Percentiles rank a stretch among this genome's conserved stretches.
These are phyloP conservation scores for Ceratobasidium theobromae DNA, from an alignment of 1,284 basidiomycete species.

Conservation along the genomic window DNA sequence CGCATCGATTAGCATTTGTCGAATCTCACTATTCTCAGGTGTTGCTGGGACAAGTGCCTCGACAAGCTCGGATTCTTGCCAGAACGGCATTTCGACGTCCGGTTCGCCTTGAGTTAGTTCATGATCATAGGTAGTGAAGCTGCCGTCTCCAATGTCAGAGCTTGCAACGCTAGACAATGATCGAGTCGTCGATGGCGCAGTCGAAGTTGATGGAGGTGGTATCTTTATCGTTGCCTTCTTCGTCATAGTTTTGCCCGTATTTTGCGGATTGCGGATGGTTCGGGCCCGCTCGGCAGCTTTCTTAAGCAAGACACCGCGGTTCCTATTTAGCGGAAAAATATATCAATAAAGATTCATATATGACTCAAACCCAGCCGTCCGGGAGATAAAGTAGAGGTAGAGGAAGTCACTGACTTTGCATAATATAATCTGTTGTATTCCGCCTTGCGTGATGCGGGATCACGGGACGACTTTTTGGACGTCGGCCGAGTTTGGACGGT, in stretches of 20 bases:
- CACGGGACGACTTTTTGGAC: slow-evolving; percentile 28
- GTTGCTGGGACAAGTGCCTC: slow-evolving; percentile 22
- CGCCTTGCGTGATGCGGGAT: slow-evolving; percentile 28
- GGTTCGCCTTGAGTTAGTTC: neutral
- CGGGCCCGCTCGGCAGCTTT: slow-evolving; percentile 29
- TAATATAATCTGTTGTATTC: slow-evolving; percentile 26
- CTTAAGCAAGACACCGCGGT: slow-evolving; percentile 23
- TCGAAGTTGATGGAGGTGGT: slow-evolving; percentile 15
- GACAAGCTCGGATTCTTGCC: slow-evolving; percentile 21
- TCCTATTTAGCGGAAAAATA: neutral
- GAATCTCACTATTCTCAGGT: slow-evolving; percentile 12
- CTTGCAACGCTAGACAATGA: neutral
- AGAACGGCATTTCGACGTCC: slow-evolving; percentile 20
- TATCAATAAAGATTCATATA: neutral
- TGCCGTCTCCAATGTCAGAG: neutral
- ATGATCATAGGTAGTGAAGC: neutral
- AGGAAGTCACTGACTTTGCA: slow-evolving; percentile 3
- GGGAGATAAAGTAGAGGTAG: neutral
- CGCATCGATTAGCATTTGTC: slow-evolving; percentile 22
- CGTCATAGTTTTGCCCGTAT: neutral
- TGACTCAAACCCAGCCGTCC: neutral
- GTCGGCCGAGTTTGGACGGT: slow-evolving; percentile 27
- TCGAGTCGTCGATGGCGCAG: slow-evolving; percentile 20
- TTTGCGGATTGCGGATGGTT: slow-evolving; percentile 21
- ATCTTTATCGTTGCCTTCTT: slow-evolving; percentile 23